Evolutionary conservation across 306 rosid species (phyloP).

Genomic region (Begonia peltatifolia): DNA sequence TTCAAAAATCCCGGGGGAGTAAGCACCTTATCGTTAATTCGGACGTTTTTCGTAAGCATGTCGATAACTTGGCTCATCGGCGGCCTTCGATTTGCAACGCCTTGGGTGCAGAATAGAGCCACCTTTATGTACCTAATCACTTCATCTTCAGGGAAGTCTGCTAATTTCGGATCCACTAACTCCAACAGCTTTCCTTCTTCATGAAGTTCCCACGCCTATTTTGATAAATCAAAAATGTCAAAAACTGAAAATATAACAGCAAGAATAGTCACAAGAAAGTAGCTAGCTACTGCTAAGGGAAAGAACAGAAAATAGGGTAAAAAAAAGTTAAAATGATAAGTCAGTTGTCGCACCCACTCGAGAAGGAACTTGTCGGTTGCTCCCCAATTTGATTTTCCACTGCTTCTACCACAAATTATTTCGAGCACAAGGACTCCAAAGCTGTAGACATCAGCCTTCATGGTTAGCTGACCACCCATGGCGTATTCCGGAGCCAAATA

Average conservation of each 20-base stretch:
- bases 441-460: constrained; percentile 90
- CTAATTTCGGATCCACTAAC: constrained; percentile 48
- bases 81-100: constrained; percentile 59
- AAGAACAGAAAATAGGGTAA: not conserved
- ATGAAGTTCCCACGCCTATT: constrained; percentile 57
- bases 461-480: constrained; percentile 75
- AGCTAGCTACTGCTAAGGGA: not conserved
- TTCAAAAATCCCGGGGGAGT: constrained; percentile 52
- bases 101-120: constrained; percentile 83
- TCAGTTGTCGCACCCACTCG: too few relatives aligned
- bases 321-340: not conserved
- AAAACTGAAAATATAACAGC: too few relatives aligned
- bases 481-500: constrained; percentile 94
- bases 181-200: constrained; percentile 57
- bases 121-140: constrained; percentile 45
- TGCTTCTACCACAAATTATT: constrained; percentile 67
- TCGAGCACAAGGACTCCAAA: constrained; percentile 87
- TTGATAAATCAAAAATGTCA: not conserved
- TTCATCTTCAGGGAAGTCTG: constrained; percentile 31
- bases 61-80: constrained; percentile 66
- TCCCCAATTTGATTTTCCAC: constrained; percentile 27
- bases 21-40: constrained; percentile 54
- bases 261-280: constrained; percentile 1
- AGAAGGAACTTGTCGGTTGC: not conserved
- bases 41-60: constrained; percentile 75